Evolutionary conservation across 257 asterid species (phyloP), one percentile per base, ranked within the genome.

Genomic region (Cinchona pubescens): DNA sequence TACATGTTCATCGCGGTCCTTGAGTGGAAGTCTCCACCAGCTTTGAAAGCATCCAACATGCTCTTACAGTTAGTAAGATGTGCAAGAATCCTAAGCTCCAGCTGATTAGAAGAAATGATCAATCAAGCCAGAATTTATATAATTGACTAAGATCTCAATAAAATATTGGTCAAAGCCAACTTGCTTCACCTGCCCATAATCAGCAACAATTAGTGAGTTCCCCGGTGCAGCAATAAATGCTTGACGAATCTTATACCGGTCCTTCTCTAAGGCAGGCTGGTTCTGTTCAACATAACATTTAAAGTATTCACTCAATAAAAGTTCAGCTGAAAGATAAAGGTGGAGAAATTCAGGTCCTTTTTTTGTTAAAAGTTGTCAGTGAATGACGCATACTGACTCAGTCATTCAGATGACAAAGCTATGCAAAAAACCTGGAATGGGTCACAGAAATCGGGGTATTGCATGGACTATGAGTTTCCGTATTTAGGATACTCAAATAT

Each of bases 1-100:
- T 92, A 94, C 99, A 94, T 94, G 78, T 91, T 94, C 97, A 94
- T 90, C 29, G 99, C 99, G 56, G 99, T 95, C 83, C 99, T 88
- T 2, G 99, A 95, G 80, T 95, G 99, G 84, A 95, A 95, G 81
- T 95, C 99, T 69, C 99, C 99, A 48, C 99, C 99, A 74, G 99
- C 98, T 83, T 80, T 79, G 78, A 94, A 94, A 79, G 99, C 99
- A 70, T 84, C 81, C 84, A 94, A 83, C 99, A 94, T 94, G 87
- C 99, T 94, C 86, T 87, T 76, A 83, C 99, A 94, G 82, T 90
- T 85, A 67, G 98, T 94, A 72, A 94, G 87, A 85, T 94, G 98
- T 23, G 99, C 99, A 84, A 95, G 98, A 83, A 95, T 92, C 90
- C 99, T 86, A 79, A 95, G 99, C 79, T 95, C 99, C 87, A 95